Conservation (phyloP, 2,329 filamentous ascomycete genomes). For the Cephalotrichum gorgonifer region DNA sequence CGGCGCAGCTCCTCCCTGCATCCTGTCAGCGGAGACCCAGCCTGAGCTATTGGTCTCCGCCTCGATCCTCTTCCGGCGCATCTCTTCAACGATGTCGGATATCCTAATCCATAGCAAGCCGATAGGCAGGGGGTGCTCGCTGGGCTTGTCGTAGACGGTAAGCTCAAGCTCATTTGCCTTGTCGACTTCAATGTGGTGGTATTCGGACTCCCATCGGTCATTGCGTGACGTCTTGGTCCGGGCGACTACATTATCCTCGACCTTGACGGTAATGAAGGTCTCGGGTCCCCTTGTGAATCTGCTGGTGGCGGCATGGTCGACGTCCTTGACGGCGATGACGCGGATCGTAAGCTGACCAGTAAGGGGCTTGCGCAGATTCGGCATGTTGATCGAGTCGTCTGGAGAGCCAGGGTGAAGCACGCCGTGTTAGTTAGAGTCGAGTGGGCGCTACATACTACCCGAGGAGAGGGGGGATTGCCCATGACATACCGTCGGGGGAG, state of each 20-base stretch:
- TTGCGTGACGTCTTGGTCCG: conserved; percentile 76
- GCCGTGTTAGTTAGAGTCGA: neutral
- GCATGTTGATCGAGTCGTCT: conserved; percentile 96
- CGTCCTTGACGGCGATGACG: conserved; percentile 82
- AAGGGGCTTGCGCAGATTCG: conserved; percentile 90
- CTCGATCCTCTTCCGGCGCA: conserved; percentile 94
- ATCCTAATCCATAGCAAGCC: conserved; percentile 94
- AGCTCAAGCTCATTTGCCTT: conserved; percentile 98
- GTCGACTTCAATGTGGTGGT: conserved; percentile 86
- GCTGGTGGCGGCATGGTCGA: conserved; percentile 80
- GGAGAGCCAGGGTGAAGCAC: neutral
- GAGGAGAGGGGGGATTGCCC: neutral
- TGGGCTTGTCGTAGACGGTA: conserved; percentile 92
- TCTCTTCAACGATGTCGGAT: conserved; percentile 94
- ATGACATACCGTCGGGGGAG: conserved; percentile 62
- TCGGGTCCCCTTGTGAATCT: conserved; percentile 85
- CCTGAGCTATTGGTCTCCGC: conserved; percentile 88
- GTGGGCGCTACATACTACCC: neutral
- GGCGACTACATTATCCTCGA: conserved; percentile 86
- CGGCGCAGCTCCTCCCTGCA: conserved; percentile 37
- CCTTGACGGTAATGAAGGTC: conserved; percentile 92
- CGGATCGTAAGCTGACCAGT: conserved; percentile 82
- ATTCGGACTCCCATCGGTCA: conserved; percentile 86
- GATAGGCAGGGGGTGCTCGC: conserved; percentile 84
- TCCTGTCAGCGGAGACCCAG: conserved; percentile 98